Evolutionary conservation across 768 basidiomycete species (phyloP), one percentile per base, ranked within the genome.

Genomic region (Termitomyces sp.): DNA sequence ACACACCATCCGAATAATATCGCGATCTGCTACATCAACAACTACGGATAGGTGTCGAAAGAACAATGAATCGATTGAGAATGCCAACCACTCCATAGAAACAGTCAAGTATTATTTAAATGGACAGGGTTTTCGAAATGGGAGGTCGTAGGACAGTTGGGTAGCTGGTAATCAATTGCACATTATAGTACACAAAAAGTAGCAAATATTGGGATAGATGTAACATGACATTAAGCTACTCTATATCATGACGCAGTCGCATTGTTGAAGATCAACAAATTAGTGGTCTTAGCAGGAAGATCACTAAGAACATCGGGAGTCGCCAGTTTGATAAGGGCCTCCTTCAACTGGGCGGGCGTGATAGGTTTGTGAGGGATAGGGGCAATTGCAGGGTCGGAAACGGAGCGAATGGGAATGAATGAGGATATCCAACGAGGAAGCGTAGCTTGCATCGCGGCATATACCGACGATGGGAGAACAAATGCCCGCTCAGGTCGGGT

Each of bases 231-330:
- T 63, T 63, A 60, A 34, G 54, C 57, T 55, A 57, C 31, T 45
- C 37, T 49, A 60, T 20, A 53, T 67, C 56, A 65, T 47, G 54
- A 38, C 62, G 53, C 46, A 10, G 89, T 91, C 6, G 83, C 87
- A 65, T 94, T 94, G 80, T 94, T 94, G 78, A 84, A 94, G 65
- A 91, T 82, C 69, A 95, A 79, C 71, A 85, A 64, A 77, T 95
- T 94, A 46, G 82, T 76, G 3, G 91, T 88, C 52, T 81, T 73
- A 1, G 64, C 57, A 2, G 85, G 85, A 25, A 86, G 75, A 10
- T 82, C 79, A 0, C 59, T 32, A 11, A 97, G 76, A 17, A 81
- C 47, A 55, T 74, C 83, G 51, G 70, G 67, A 59, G 79, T 88
- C 12, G 89, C 74, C 5, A 98, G 78, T 2, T 72, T 74, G 36